Evolutionary conservation across 2,329 filamentous ascomycete species (phyloP).

Genomic region (Monilinia aucupariae): DNA sequence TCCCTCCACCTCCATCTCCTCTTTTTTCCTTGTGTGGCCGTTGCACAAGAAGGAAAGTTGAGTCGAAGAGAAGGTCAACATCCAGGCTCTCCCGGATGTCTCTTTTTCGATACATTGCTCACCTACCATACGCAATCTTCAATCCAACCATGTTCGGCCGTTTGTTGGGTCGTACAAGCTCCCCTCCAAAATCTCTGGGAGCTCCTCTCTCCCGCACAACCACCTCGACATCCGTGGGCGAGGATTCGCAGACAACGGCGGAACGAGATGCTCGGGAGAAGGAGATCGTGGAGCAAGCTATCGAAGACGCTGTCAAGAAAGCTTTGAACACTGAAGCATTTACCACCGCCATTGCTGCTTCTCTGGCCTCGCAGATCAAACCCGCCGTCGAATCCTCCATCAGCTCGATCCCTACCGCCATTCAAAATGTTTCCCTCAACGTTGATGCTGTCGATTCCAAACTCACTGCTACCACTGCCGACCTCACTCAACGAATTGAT

Average conservation of each 20-base stretch:
- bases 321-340: constrained; percentile 29
- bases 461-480: constrained; percentile 24
- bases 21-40: constrained; percentile 2
- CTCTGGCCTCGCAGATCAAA: constrained; percentile 30
- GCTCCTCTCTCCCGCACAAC: constrained; percentile 5
- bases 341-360: constrained; percentile 30
- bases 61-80: constrained; percentile 12
- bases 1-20: constrained; percentile 8
- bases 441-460: constrained; percentile 28
- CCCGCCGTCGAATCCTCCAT: constrained; percentile 30
- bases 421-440: constrained; percentile 16
- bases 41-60: constrained; percentile 12
- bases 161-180: constrained; percentile 14
- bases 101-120: constrained; percentile 17
- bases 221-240: not conserved
- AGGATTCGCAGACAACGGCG: constrained; percentile 6
- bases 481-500: constrained; percentile 27
- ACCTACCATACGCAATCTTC: constrained; percentile 15
- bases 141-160: constrained; percentile 17
- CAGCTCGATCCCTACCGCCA: constrained; percentile 18
- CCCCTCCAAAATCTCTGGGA: constrained; percentile 17
- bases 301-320: constrained; percentile 27
- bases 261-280: constrained; percentile 26
- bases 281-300: constrained; percentile 25
- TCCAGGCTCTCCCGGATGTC: constrained; percentile 19